phyloP scores from a whole-genome alignment of 805 yeast species.

The Wickerhamiella brachini region DNA sequence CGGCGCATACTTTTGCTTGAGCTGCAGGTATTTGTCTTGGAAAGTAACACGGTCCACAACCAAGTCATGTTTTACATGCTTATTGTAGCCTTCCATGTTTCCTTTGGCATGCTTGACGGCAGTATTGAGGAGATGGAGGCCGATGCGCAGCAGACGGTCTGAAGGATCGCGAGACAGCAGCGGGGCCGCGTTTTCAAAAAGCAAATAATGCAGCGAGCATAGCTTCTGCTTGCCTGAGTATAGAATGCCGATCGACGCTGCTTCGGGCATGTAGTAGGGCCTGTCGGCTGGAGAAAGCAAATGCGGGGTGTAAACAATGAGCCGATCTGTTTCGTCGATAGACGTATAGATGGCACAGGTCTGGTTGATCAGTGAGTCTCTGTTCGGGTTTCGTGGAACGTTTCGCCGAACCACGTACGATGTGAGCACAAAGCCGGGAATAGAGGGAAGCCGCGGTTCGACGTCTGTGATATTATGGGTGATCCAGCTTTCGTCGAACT shows the following conservation, averaged over 20 bases:
- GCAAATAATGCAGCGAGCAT: constrained; percentile 63
- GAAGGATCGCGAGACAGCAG: constrained; percentile 7
- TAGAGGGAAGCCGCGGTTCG: constrained; percentile 5
- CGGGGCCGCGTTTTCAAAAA: constrained; percentile 29
- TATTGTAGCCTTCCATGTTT: constrained; percentile 69
- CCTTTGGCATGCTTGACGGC: constrained; percentile 76
- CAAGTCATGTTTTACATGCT: constrained; percentile 76
- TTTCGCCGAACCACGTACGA: constrained; percentile 56
- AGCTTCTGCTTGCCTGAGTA: constrained; percentile 24
- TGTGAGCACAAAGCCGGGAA: constrained; percentile 4
- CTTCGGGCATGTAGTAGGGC: constrained; percentile 87
- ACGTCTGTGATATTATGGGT: constrained; percentile 4
- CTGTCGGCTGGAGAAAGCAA: constrained; percentile 41
- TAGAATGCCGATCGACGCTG: constrained; percentile 60
- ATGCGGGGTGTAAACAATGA: constrained; percentile 72
- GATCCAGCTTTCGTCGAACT: constrained; percentile 6
- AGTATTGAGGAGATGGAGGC: constrained; percentile 64
- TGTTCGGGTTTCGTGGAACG: constrained; percentile 82
- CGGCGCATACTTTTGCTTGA: constrained; percentile 74
- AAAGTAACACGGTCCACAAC: constrained; percentile 73
- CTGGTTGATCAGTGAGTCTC: constrained; percentile 73
- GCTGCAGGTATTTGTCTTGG: constrained; percentile 64
- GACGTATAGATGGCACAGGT: constrained; percentile 45
- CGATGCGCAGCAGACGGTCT: constrained; percentile 67
- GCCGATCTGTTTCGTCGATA: constrained; percentile 23